Conservation (phyloP, 352 stramenopile species). For the Phytopythium mirpurense region DNA sequence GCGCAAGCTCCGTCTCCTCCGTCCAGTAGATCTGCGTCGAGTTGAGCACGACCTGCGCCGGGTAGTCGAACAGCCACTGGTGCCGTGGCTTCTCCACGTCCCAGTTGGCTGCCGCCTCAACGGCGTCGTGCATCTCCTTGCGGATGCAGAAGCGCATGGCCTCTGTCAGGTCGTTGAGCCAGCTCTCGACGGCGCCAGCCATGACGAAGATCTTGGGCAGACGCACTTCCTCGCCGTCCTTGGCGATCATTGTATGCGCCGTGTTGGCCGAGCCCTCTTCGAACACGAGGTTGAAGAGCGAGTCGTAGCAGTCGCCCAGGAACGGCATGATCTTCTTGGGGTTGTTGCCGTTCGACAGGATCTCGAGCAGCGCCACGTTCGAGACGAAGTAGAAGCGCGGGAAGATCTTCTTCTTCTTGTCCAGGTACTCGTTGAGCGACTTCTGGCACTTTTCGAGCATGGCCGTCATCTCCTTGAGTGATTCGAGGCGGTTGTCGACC, state of each 20-base stretch:
- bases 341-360: slow-evolving; percentile 90
- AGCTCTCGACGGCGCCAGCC: slow-evolving; percentile 79
- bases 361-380: slow-evolving; percentile 83
- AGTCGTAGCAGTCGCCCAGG: slow-evolving; percentile 97
- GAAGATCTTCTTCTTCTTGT: slow-evolving; percentile 92
- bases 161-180: slow-evolving; percentile 85
- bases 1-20: slow-evolving; percentile 92
- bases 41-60: slow-evolving; percentile 85
- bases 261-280: slow-evolving; percentile 76
- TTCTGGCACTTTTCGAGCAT: slow-evolving; percentile 90
- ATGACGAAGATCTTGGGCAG: slow-evolving; percentile 80
- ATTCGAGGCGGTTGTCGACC: slow-evolving; percentile 76
- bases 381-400: slow-evolving; percentile 90
- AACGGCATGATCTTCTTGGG: slow-evolving; percentile 98
- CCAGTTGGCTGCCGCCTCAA: slow-evolving; percentile 86
- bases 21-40: slow-evolving; percentile 94
- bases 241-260: slow-evolving; percentile 82
- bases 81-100: slow-evolving; percentile 96
- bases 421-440: slow-evolving; percentile 84
- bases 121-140: slow-evolving; percentile 86
- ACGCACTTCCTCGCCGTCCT: slow-evolving; percentile 61
- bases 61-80: slow-evolving; percentile 97
- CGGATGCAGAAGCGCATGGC: slow-evolving; percentile 79
- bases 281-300: slow-evolving; percentile 84
- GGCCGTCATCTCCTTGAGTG: slow-evolving; percentile 83